Evolutionary conservation across 345 rosid genomes (phyloP), one percentile per base, ranked within the genome.

Genomic region (Orychophragmus violaceus): DNA sequence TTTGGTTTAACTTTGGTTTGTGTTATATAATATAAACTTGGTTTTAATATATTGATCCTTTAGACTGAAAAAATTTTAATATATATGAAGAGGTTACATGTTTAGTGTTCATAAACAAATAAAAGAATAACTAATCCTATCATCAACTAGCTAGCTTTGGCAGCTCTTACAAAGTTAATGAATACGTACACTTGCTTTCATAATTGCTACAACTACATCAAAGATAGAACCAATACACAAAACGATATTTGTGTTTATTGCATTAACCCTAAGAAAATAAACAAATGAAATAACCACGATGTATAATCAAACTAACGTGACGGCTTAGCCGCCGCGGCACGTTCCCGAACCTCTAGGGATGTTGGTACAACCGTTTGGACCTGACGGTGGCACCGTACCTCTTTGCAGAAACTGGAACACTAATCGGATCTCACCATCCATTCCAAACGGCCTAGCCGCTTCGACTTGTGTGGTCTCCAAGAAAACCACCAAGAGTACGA

Each of bases 371-470:
- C 18, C 55, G 48, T 72, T 72, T 23, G 55, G 28, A 72, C 55
- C 71, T 28, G 76, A 65, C 22, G 5, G 23, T 39, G 67, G 6
- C 45, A n/a, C 66, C 6, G 45, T 0, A 30, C 71, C 76, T 2
- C 35, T 59, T 59, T 65, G 76, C 14, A 72, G 37, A 29, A 57
- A 50, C 71, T 72, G 76, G 14, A 72, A 52, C 55, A 72, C 76
- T n/a, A 72, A 41, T 13, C 17, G 16, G 29, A 72, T 72, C 48
- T 72, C 51, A 29, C 48, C 62, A 5, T 41, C 48, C 18, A 48
- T 21, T 62, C 32, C 64, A 5, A 62, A 45, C 30, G 64, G 71
- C 48, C 71, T 72, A 72, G 61, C 66, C 2, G 71, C 76, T 59
- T 72, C 66, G 14, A 50, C 76, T 58, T 51, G 61, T 49, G 61